Conservation (phyloP, 148 eudicot species). For the Vaccinium darrowii region DNA sequence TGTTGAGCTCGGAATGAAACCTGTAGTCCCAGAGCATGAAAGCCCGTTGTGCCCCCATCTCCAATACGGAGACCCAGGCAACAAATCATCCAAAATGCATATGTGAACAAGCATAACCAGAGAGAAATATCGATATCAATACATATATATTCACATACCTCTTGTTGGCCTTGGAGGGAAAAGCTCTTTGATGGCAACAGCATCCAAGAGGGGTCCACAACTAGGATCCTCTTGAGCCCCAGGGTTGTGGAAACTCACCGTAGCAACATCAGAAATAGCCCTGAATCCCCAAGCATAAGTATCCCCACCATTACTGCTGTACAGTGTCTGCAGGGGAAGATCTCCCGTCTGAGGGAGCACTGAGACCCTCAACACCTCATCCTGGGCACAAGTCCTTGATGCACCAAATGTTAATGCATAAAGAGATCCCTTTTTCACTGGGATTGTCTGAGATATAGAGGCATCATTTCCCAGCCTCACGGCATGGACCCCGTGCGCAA, state of each 20-base stretch:
- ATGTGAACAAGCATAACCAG: background rate
- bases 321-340: constrained; percentile 2
- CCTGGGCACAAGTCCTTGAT: background rate
- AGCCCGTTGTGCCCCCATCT: too few species aligned
- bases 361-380: background rate
- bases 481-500: constrained; percentile 14
- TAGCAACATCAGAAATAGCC: background rate
- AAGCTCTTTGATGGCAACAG: constrained; percentile 4
- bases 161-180: background rate
- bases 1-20: too few species aligned
- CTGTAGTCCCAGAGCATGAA: too few species aligned
- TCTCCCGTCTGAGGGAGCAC: background rate
- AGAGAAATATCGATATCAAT: background rate
- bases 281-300: constrained; percentile 8
- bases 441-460: background rate
- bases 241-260: background rate
- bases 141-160: background rate
- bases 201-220: constrained; percentile 11
- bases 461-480: constrained; percentile 4
- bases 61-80: background rate
- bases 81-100: background rate
- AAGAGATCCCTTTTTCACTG: background rate
- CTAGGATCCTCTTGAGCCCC: constrained; percentile 6
- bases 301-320: background rate
- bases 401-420: background rate